Conservation (phyloP, 179 eudicot species). For the Beta lomatogona region DNA sequence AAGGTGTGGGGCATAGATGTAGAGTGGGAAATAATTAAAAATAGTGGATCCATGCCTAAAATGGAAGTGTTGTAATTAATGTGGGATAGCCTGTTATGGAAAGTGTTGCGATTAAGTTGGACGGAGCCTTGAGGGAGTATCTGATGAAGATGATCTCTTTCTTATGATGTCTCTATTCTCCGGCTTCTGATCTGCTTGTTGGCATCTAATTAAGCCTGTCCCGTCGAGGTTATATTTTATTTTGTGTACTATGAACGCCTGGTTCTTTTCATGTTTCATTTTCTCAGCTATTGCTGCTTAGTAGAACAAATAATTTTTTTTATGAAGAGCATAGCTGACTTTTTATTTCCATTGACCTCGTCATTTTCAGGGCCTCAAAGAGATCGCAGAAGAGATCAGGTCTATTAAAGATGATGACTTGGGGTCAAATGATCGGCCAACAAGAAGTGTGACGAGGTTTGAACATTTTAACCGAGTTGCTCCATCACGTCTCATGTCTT, state of each 20-base stretch:
- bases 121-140: too few relatives aligned
- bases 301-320: neutral
- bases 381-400: conserved; percentile 28
- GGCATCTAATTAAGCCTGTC: neutral
- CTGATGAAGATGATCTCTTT: neutral
- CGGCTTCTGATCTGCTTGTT: conserved; percentile 1
- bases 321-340: neutral
- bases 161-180: neutral
- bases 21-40: too few relatives aligned
- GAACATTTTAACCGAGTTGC: conserved; percentile 4
- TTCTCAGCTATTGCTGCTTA: neutral
- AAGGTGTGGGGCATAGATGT: too few relatives aligned
- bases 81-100: too few relatives aligned
- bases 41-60: too few relatives aligned
- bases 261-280: neutral
- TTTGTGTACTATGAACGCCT: neutral
- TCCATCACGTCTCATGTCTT: neutral
- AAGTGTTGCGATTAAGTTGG: too few relatives aligned
- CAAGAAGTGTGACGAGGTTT: conserved; percentile 34
- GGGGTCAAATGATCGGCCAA: conserved; percentile 18
- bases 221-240: neutral
- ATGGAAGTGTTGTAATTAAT: too few relatives aligned
- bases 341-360: neutral
- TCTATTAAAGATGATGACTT: conserved; percentile 25
- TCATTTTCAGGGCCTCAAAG: conserved; percentile 32